phyloP scores from a whole-genome alignment of 1,284 basidiomycete species.

The Ceratobasidium sp. region DNA sequence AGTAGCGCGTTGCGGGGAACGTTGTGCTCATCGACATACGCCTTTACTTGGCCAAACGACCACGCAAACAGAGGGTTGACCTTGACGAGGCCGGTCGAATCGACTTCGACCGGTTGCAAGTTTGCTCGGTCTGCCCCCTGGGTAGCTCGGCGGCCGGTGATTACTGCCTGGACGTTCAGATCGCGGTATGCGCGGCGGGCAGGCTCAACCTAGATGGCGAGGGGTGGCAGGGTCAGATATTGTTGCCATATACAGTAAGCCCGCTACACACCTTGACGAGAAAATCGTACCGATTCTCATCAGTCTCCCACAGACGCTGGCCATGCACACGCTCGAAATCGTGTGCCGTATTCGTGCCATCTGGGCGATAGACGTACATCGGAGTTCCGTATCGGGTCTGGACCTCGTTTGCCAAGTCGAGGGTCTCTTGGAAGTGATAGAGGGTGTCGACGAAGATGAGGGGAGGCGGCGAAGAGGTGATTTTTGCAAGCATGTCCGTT shows the following conservation, averaged over 20 bases:
- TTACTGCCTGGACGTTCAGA: constrained; percentile 85
- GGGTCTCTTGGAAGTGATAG: constrained; percentile 95
- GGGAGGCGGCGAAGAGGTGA: constrained; percentile 71
- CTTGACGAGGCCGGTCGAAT: constrained; percentile 92
- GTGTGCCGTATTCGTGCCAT: constrained; percentile 70
- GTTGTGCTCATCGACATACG: constrained; percentile 83
- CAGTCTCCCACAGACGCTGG: constrained; percentile 85
- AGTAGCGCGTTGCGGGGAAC: constrained; percentile 93
- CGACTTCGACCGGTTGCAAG: constrained; percentile 89
- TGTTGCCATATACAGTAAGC: not conserved
- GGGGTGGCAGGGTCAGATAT: constrained; percentile 10
- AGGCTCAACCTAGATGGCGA: constrained; percentile 80
- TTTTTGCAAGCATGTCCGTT: constrained; percentile 90
- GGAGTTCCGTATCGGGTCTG: constrained; percentile 78
- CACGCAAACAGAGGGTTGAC: constrained; percentile 94
- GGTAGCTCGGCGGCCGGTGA: constrained; percentile 92
- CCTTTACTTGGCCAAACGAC: constrained; percentile 88
- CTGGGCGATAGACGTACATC: constrained; percentile 84
- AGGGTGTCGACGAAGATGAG: constrained; percentile 96
- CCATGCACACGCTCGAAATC: constrained; percentile 90
- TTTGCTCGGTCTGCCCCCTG: constrained; percentile 90
- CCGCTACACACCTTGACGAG: constrained; percentile 79
- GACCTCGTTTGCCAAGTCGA: constrained; percentile 85
- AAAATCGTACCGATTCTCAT: constrained; percentile 92
- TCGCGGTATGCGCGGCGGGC: constrained; percentile 88